Conservation (phyloP, 2,329 filamentous ascomycete genomes). For the Botrytis galanthina region DNA sequence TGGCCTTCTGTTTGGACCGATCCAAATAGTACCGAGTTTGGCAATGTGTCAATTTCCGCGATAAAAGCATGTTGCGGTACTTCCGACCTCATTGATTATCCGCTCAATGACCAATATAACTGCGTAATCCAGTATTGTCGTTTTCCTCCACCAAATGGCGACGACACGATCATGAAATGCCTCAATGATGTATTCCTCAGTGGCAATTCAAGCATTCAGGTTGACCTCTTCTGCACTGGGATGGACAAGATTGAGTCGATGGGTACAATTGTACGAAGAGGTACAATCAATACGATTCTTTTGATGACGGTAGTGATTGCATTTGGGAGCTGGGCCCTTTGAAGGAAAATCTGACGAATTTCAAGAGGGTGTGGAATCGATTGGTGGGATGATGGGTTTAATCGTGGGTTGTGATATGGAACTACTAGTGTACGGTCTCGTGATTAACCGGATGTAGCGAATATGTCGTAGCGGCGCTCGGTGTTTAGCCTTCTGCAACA, state of each 20-base stretch:
- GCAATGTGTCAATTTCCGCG: background rate
- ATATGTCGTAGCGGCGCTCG: background rate
- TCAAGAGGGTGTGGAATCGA: background rate
- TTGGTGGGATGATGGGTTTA: background rate
- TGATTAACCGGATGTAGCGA: background rate
- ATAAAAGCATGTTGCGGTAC: background rate
- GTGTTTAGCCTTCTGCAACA: background rate
- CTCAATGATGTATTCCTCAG: background rate
- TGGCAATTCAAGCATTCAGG: background rate
- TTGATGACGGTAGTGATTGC: background rate
- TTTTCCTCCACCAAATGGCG: background rate
- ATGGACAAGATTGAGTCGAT: background rate
- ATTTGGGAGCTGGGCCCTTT: background rate
- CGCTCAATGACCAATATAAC: background rate
- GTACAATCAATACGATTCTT: background rate
- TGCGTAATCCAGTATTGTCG: background rate
- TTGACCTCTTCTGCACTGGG: background rate
- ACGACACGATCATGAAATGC: background rate
- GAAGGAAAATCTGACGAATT: background rate
- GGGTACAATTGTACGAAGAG: background rate
- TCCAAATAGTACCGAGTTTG: background rate
- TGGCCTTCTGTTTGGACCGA: background rate
- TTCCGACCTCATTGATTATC: background rate
- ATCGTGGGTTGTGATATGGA: background rate
- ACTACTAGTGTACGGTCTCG: background rate